Conservation (phyloP, 768 basidiomycete species). For the Imleria badia region DNA sequence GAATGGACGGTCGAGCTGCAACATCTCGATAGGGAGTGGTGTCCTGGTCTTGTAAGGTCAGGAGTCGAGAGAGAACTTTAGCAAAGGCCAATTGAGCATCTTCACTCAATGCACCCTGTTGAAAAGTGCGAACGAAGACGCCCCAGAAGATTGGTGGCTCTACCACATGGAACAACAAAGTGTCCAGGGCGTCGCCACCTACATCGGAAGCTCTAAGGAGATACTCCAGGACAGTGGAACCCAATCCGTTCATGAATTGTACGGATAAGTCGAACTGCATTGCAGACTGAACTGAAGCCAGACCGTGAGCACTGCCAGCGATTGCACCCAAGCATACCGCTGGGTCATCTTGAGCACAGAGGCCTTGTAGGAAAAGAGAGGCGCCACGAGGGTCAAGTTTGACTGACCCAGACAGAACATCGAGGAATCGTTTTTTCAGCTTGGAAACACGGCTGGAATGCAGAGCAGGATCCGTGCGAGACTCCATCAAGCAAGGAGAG, state of each 20-base stretch:
- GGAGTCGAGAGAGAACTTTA: conserved; percentile 48
- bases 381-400: conserved; percentile 22
- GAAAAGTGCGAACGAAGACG: conserved; percentile 34
- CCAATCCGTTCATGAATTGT: conserved; percentile 44
- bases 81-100: conserved; percentile 42
- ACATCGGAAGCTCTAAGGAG: conserved; percentile 40
- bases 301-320: conserved; percentile 36
- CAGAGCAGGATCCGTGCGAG: conserved; percentile 1
- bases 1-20: conserved; percentile 30
- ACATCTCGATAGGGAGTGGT: conserved; percentile 39
- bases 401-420: conserved; percentile 31
- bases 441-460: conserved; percentile 5
- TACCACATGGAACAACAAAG: conserved; percentile 42
- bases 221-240: conserved; percentile 37
- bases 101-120: conserved; percentile 31
- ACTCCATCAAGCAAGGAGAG: neutral
- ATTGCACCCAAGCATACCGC: conserved; percentile 39
- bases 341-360: conserved; percentile 43
- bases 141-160: conserved; percentile 55
- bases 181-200: conserved; percentile 40
- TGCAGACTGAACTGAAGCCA: conserved; percentile 38
- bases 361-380: conserved; percentile 44
- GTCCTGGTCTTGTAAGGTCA: conserved; percentile 35
- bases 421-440: conserved; percentile 37
- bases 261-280: conserved; percentile 39